These are phyloP conservation scores for Gymnopilus junonius DNA, from an alignment of 768 basidiomycete genomes.

Conservation along the genomic window DNA sequence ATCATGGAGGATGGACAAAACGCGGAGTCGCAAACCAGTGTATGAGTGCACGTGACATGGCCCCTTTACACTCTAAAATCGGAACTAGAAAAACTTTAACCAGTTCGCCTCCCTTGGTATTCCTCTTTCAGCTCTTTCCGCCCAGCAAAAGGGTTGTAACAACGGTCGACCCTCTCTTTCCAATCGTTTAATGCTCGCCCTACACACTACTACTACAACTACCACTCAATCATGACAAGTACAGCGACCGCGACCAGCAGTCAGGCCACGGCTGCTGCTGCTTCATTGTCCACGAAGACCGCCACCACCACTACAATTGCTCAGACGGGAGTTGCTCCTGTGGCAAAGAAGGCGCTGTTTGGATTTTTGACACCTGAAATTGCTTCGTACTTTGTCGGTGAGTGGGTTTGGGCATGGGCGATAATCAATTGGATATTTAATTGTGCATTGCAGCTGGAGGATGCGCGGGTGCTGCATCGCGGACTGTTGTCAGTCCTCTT, in stretches of 20 bases:
- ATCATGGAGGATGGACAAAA: slow-evolving; percentile 6
- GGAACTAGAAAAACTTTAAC: slow-evolving; percentile 20
- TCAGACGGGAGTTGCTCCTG: neutral
- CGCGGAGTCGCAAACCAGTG: no score
- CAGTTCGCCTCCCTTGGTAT: slow-evolving; percentile 19
- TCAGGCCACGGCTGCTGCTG: slow-evolving; percentile 7
- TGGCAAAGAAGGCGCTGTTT: slow-evolving; percentile 10
- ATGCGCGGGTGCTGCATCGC: slow-evolving; percentile 69
- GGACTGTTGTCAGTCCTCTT: slow-evolving; percentile 91
- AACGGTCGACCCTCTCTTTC: neutral
- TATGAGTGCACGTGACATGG: slow-evolving; percentile 4
- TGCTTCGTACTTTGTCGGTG: slow-evolving; percentile 31
- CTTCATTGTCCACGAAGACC: slow-evolving; percentile 13
- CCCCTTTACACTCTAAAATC: slow-evolving; percentile 8
- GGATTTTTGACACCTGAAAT: slow-evolving; percentile 27
- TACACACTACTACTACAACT: slow-evolving; percentile 5
- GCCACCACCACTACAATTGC: neutral
- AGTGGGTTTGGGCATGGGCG: neutral
- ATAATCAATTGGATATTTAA: slow-evolving; percentile 1
- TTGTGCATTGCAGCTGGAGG: slow-evolving; percentile 47
- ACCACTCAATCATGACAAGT: slow-evolving; percentile 21
- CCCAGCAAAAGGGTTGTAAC: slow-evolving; percentile 7
- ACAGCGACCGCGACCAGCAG: slow-evolving; percentile 12
- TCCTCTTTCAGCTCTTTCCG: neutral
- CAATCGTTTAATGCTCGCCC: slow-evolving; percentile 21